phyloP scores from a whole-genome alignment of 2,329 filamentous ascomycete genomes.

The Lachnellula hyalina region DNA sequence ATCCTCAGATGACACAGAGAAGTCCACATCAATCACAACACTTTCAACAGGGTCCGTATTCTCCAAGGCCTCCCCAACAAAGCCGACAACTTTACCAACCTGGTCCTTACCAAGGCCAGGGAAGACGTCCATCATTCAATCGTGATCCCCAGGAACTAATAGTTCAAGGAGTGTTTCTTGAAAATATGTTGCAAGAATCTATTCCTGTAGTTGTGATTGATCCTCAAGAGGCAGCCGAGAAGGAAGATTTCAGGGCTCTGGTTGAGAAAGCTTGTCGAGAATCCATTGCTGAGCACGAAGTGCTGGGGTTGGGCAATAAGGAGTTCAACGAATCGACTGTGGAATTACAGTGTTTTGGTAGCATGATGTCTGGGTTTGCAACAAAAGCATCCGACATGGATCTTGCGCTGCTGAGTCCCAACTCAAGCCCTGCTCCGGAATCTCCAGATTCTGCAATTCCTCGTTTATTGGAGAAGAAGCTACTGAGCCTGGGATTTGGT shows the following conservation, averaged over 20 bases:
- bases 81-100: slow-evolving; percentile 31
- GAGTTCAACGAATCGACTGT: slow-evolving; percentile 51
- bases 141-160: slow-evolving; percentile 39
- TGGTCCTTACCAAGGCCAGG: slow-evolving; percentile 11
- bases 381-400: slow-evolving; percentile 90
- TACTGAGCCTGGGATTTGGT: slow-evolving; percentile 67
- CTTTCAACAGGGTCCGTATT: slow-evolving; percentile 6
- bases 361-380: slow-evolving; percentile 78
- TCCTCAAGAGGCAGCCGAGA: slow-evolving; percentile 57
- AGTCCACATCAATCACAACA: slow-evolving; percentile 7
- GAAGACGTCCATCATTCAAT: slow-evolving; percentile 12
- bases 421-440: slow-evolving; percentile 50
- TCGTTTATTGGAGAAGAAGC: slow-evolving; percentile 66
- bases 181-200: slow-evolving; percentile 38
- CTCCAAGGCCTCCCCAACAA: slow-evolving; percentile 18
- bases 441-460: slow-evolving; percentile 59
- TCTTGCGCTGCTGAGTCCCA: slow-evolving; percentile 66
- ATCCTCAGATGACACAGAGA: slow-evolving; percentile 1
- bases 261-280: slow-evolving; percentile 62
- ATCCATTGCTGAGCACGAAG: slow-evolving; percentile 50
- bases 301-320: slow-evolving; percentile 34
- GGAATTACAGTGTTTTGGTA: slow-evolving; percentile 74
- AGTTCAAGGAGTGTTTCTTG: slow-evolving; percentile 45
- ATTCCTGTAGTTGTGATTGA: slow-evolving; percentile 50
- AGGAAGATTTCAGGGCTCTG: slow-evolving; percentile 61